phyloP scores from a whole-genome alignment of 371 early-diverging fungal genomes.

The Lichtheimia ramosa region DNA sequence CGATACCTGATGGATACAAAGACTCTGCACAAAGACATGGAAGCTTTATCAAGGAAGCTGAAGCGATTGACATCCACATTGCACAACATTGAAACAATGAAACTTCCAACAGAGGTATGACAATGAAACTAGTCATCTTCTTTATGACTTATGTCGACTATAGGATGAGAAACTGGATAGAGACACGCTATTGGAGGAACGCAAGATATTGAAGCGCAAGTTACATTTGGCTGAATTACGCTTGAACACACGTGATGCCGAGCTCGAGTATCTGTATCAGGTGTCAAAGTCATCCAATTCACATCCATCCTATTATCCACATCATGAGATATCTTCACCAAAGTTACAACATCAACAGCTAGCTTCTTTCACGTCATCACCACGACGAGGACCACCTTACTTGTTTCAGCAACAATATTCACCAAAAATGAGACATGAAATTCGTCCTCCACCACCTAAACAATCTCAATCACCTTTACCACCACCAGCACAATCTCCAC shows the following conservation, averaged over 20 bases:
- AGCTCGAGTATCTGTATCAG: constrained; percentile 40
- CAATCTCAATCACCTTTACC: too few relatives aligned
- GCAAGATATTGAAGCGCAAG: constrained; percentile 29
- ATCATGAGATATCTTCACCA: constrained; percentile 13
- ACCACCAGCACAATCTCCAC: background rate
- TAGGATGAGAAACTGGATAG: constrained; percentile 26
- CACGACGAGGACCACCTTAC: constrained; percentile 36
- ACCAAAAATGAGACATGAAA: constrained; percentile 29
- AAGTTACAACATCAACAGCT: constrained; percentile 17
- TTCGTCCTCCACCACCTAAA: constrained; percentile 8
- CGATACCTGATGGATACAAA: constrained; percentile 28
- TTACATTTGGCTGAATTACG: constrained; percentile 44
- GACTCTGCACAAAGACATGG: constrained; percentile 28
- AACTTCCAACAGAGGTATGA: constrained; percentile 21
- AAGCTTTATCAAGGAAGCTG: constrained; percentile 24
- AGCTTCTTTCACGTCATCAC: constrained; percentile 1
- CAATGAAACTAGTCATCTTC: background rate
- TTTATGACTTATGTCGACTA: too few relatives aligned
- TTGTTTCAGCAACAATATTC: constrained; percentile 51
- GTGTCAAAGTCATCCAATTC: constrained; percentile 15
- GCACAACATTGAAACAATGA: constrained; percentile 31
- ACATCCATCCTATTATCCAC: constrained; percentile 13
- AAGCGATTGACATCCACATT: constrained; percentile 25
- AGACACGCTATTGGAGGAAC: constrained; percentile 27
- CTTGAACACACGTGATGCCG: constrained; percentile 41